phyloP scores from a whole-genome alignment of 768 basidiomycete species.

The Boletus sp. region DNA sequence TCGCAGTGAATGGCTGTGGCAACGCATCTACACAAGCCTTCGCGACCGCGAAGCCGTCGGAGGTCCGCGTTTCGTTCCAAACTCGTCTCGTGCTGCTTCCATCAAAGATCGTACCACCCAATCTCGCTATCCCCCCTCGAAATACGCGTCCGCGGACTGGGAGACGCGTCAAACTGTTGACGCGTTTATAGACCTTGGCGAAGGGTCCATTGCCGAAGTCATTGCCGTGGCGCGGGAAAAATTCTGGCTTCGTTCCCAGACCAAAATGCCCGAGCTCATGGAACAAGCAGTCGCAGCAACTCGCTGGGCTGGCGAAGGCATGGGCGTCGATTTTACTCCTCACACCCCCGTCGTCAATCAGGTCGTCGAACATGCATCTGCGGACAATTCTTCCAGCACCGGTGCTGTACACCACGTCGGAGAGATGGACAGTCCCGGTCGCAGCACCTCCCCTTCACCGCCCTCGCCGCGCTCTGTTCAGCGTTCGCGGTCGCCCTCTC shows the following conservation, averaged over 20 bases:
- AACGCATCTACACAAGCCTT: constrained; percentile 45
- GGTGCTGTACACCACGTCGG: neutral
- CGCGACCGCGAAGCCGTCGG: constrained; percentile 59
- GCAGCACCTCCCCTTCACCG: constrained; percentile 26
- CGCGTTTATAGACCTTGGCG: constrained; percentile 70
- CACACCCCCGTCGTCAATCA: constrained; percentile 12
- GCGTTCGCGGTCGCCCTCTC: constrained; percentile 32
- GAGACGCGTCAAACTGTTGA: constrained; percentile 67
- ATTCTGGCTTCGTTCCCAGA: constrained; percentile 63
- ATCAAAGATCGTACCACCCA: constrained; percentile 13
- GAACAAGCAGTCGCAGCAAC: constrained; percentile 65
- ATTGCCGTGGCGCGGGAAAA: constrained; percentile 64
- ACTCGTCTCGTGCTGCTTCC: constrained; percentile 12
- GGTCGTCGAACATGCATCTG: constrained; percentile 3
- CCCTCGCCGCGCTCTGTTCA: constrained; percentile 26
- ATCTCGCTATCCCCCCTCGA: constrained; percentile 27
- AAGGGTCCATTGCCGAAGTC: constrained; percentile 65
- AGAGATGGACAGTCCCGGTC: constrained; percentile 19
- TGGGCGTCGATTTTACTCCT: constrained; percentile 27
- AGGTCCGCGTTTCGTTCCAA: constrained; percentile 36
- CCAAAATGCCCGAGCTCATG: constrained; percentile 65
- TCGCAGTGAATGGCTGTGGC: constrained; percentile 65
- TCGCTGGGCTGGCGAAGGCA: constrained; percentile 40
- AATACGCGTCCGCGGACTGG: constrained; percentile 49
- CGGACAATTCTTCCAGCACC: neutral